These are phyloP conservation scores for Asterophora lycoperdoides DNA, from an alignment of 768 basidiomycete genomes.

Conservation along the genomic window DNA sequence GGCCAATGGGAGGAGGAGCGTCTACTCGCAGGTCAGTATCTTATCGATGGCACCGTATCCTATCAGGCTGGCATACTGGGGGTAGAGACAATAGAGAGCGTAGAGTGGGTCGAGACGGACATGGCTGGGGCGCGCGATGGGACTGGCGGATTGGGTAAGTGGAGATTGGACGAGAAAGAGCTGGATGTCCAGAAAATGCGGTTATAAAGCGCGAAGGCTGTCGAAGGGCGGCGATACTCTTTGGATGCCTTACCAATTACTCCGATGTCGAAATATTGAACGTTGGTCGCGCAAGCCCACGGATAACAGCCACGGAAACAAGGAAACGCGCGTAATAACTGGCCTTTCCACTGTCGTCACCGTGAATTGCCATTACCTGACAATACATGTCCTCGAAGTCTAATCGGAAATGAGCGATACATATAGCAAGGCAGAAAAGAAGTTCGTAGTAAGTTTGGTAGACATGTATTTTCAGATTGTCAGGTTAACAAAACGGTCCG, in stretches of 20 bases:
- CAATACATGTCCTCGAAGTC: no score
- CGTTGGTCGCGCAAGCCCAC: background rate
- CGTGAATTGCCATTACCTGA: no score
- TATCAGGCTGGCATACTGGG: slow-evolving; percentile 27
- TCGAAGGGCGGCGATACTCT: slow-evolving; percentile 5
- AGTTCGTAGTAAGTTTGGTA: no score
- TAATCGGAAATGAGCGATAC: no score
- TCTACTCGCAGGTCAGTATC: slow-evolving; percentile 37
- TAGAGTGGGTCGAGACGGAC: slow-evolving; percentile 35
- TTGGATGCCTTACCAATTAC: slow-evolving; percentile 1
- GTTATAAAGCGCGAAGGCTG: slow-evolving; percentile 15
- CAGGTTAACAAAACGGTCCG: background rate
- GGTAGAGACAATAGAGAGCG: slow-evolving; percentile 38
- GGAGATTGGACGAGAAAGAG: background rate
- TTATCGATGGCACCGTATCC: background rate
- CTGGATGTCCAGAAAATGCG: slow-evolving; percentile 10
- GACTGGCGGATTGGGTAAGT: slow-evolving; percentile 6
- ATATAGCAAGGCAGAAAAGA: no score
- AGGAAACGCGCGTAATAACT: no score
- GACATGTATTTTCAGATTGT: no score
- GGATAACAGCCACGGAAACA: background rate
- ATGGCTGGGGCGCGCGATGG: slow-evolving; percentile 21
- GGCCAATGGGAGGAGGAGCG: slow-evolving; percentile 77
- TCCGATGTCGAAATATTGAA: slow-evolving; percentile 3
- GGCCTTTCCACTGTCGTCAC: no score